Base-by-base conservation (phyloP, 2,329 filamentous ascomycete species). In the Phaeosphaeria sp. region DNA sequence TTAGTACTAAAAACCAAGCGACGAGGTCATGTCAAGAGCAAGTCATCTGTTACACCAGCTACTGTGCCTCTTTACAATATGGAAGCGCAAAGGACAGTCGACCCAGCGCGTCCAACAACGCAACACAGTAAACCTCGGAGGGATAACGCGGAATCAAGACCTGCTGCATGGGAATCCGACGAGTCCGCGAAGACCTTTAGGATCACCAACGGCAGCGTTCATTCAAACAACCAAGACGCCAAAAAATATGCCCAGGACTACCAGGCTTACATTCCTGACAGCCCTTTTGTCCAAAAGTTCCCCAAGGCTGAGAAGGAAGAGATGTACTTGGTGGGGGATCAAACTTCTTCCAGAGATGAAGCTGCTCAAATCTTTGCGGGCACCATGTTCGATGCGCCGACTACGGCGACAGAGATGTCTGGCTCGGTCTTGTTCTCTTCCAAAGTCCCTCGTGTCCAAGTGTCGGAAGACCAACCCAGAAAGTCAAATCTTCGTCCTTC, bases 241-340 rank as follows among this genome's bases (percentile, higher is more conserved):
- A 53, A 59, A 39, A 44, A 57, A 11, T 64, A 71, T 51, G 72
- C 71, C 15, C 69, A 63, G 54, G 69, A 69, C 36, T 75, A 73
- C 42, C 71, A 75, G 52, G 59, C 66, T 18, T 66, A 73, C 27
- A 59, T 76, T 49, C 61, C 67, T 7, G 43, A 54, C 22, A 71
- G 70, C 42, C 72, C 73, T 2, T 74, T 72, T 46, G 51, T 46
- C 9, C 51, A 24, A 2, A 50, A n/a, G 24, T 42, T 17, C 11
- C 21, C 44, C 15, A 27, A 36, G 18, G 18, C 53, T 24, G 33
- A 51, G 25, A 20, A 44, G 17, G 59, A 63, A 18, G 55, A 63
- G 24, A 51, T 49, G 6, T 51, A 57, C 47, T 49, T 20, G 22
- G 53, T 57, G 18, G 57, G 57, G 11, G 57, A 64, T 15, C 45